Evolutionary conservation across 257 asterid genomes (phyloP).

Genomic region (Buddleja alternifolia): DNA sequence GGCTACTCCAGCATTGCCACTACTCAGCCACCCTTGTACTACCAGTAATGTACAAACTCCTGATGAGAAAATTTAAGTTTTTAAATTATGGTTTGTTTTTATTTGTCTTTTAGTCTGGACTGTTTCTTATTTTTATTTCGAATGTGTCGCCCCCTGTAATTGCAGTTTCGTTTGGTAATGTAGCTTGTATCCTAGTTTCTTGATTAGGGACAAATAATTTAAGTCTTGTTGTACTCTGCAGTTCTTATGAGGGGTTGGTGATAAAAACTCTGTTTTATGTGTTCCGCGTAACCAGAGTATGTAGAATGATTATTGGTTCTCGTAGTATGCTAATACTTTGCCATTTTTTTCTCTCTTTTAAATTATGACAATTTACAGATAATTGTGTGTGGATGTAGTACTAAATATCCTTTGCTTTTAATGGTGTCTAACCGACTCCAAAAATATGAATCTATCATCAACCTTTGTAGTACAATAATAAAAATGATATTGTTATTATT

Average conservation of each 20-base stretch:
- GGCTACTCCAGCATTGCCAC: slow-evolving; percentile 49
- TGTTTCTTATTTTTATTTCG: neutral
- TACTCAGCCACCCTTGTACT: slow-evolving; percentile 63
- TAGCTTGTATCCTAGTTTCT: slow-evolving; percentile 31
- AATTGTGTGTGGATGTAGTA: no score
- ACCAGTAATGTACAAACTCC: slow-evolving; percentile 36
- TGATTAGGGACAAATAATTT: slow-evolving; percentile 25
- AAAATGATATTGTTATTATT: no score
- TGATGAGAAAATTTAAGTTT: neutral
- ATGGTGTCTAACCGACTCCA: no score
- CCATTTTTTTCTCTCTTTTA: neutral
- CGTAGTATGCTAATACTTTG: neutral
- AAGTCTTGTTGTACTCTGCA: neutral
- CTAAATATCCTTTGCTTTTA: no score
- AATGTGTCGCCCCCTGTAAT: neutral
- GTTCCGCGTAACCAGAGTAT: neutral
- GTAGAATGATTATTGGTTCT: neutral
- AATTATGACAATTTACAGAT: neutral
- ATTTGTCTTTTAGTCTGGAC: neutral
- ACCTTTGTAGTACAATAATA: no score
- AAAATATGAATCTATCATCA: no score
- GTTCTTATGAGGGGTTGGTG: slow-evolving; percentile 12
- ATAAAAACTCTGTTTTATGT: neutral
- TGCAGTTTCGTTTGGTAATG: slow-evolving; percentile 31
- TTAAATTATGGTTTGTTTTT: neutral